Evolutionary conservation across 768 basidiomycete species (phyloP).

Genomic region (Tulasnella sp.): DNA sequence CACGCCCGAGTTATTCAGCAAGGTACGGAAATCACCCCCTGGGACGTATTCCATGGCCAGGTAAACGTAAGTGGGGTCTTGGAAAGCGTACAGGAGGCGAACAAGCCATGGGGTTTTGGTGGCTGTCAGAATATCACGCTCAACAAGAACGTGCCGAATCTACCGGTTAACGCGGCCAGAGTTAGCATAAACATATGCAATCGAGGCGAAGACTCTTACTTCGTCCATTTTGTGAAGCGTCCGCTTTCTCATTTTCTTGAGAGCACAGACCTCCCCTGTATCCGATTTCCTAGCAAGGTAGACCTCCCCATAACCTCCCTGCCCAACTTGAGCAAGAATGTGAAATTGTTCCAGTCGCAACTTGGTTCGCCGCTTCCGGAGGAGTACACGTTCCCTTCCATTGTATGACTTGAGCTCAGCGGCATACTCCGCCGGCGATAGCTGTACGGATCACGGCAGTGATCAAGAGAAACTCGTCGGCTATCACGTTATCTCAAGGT

Average conservation of each 20-base stretch:
- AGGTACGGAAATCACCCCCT: constrained; percentile 95
- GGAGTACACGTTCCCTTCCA: constrained; percentile 85
- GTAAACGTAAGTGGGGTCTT: constrained; percentile 85
- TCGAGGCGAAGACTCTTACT: constrained; percentile 45
- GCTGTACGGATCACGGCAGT: constrained; percentile 33
- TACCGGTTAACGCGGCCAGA: constrained; percentile 36
- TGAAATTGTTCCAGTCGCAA: constrained; percentile 93
- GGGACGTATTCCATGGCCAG: constrained; percentile 99
- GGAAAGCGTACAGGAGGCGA: constrained; percentile 90
- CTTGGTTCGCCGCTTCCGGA: constrained; percentile 91
- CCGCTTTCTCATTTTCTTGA: constrained; percentile 96
- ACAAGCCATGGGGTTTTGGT: constrained; percentile 99
- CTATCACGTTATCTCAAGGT: not conserved
- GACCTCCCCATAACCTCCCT: constrained; percentile 98
- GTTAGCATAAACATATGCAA: not conserved
- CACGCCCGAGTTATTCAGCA: constrained; percentile 96
- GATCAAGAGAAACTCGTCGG: not conserved
- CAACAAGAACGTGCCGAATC: constrained; percentile 97
- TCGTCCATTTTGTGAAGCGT: constrained; percentile 99
- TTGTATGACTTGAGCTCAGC: constrained; percentile 91
- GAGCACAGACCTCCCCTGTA: constrained; percentile 91
- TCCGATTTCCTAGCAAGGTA: constrained; percentile 94
- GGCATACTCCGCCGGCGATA: constrained; percentile 49
- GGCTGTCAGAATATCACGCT: constrained; percentile 94
- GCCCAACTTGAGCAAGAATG: constrained; percentile 97